These are phyloP conservation scores for Epichloe sibirici DNA, from an alignment of 2,329 filamentous ascomycete species.

Conservation along the genomic window DNA sequence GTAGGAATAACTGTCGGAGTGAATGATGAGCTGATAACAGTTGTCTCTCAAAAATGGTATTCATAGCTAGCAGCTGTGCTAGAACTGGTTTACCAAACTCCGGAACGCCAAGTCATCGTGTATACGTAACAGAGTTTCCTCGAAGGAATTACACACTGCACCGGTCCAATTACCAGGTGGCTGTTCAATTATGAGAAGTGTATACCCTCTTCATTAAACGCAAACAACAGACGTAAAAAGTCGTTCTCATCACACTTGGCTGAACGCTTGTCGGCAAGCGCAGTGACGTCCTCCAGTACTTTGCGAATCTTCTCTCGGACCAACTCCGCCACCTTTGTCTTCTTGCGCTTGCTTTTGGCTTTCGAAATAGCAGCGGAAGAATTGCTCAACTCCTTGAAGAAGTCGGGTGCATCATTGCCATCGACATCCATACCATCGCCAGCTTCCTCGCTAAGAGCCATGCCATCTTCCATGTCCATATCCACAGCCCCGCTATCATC, in stretches of 20 bases:
- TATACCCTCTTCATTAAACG: constrained; percentile 85
- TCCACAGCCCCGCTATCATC: constrained; percentile 31
- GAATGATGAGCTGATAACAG: no score
- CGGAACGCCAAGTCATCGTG: background rate
- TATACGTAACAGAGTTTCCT: background rate
- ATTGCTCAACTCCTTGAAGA: constrained; percentile 58
- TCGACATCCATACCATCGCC: constrained; percentile 42
- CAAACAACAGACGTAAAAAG: constrained; percentile 67
- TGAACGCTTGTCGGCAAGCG: constrained; percentile 67
- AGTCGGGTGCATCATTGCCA: constrained; percentile 67
- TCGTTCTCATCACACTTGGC: constrained; percentile 87
- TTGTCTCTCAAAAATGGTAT: no score
- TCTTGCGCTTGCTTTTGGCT: constrained; percentile 59
- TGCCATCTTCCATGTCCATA: constrained; percentile 24
- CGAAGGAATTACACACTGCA: no score
- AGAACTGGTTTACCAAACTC: background rate
- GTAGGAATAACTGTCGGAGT: no score
- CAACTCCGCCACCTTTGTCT: constrained; percentile 67
- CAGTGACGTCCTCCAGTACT: constrained; percentile 70
- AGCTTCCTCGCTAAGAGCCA: background rate
- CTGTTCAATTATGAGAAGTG: constrained; percentile 57
- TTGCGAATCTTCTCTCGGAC: constrained; percentile 80
- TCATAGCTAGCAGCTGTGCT: background rate
- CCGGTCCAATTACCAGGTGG: background rate
- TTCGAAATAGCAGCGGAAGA: constrained; percentile 31